phyloP scores from a whole-genome alignment of 2,329 filamentous ascomycete genomes.

The Exophiala bonariae region DNA sequence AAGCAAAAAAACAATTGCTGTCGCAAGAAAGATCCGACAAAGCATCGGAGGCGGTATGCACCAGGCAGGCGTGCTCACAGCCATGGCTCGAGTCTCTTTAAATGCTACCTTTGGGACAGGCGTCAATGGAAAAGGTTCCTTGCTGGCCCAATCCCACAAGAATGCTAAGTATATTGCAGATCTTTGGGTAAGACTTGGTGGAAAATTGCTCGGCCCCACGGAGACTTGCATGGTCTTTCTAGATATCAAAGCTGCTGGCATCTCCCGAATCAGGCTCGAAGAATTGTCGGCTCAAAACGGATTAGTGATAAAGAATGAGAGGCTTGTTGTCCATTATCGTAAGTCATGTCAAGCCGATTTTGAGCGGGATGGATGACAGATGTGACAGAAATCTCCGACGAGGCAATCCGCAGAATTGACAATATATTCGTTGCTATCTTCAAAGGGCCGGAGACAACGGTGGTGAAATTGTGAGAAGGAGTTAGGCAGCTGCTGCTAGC shows the following conservation, averaged over 20 bases:
- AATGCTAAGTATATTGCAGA: slow-evolving; percentile 3
- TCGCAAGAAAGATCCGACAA: slow-evolving; percentile 34
- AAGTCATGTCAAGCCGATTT: not conserved
- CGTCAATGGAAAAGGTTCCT: not conserved
- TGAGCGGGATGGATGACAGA: not conserved
- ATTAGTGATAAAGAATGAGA: slow-evolving; percentile 3
- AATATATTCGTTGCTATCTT: slow-evolving; percentile 3
- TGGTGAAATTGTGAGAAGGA: not conserved
- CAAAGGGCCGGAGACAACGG: not conserved
- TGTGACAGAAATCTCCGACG: slow-evolving; percentile 6
- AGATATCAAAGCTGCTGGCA: slow-evolving; percentile 3
- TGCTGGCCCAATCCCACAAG: not conserved
- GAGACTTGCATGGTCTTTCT: slow-evolving; percentile 9
- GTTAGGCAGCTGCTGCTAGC: too few relatives aligned
- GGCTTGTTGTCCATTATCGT: slow-evolving; percentile 3
- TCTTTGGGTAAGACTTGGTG: slow-evolving; percentile 3
- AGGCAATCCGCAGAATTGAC: slow-evolving; percentile 1
- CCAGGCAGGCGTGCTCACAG: slow-evolving; percentile 35
- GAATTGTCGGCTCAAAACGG: not conserved
- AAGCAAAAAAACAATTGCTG: slow-evolving; percentile 30
- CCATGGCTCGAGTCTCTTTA: slow-evolving; percentile 27
- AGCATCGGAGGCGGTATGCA: slow-evolving; percentile 36
- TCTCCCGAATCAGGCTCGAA: not conserved
- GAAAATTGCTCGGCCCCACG: slow-evolving; percentile 2
- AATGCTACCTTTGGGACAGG: not conserved